These are phyloP conservation scores for Imleria badia DNA, from an alignment of 768 basidiomycete species.

Conservation along the genomic window DNA sequence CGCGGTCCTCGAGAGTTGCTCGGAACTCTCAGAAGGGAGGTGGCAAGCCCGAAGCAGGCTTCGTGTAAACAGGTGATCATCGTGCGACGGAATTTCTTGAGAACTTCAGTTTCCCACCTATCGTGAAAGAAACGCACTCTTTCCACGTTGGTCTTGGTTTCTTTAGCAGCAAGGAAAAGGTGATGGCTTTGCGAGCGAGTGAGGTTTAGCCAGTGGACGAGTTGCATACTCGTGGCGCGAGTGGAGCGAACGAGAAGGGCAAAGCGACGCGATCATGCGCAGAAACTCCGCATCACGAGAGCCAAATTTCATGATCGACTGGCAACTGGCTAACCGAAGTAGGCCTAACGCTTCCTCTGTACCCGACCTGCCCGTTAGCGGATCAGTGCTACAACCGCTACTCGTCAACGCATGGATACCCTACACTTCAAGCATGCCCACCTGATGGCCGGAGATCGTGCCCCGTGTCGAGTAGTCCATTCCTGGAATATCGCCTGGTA, in stretches of 20 bases:
- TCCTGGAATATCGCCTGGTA: neutral
- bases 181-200: constrained; percentile 29
- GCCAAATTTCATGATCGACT: constrained; percentile 38
- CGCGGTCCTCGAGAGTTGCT: neutral
- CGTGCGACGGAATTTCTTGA: neutral
- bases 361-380: constrained; percentile 44
- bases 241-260: constrained; percentile 16
- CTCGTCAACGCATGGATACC: constrained; percentile 42
- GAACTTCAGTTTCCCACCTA: neutral
- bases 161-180: constrained; percentile 21
- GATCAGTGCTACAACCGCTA: constrained; percentile 39
- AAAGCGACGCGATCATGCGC: constrained; percentile 31
- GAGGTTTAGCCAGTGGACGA: constrained; percentile 31
- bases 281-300: constrained; percentile 31
- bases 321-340: constrained; percentile 36
- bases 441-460: neutral
- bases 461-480: constrained; percentile 4
- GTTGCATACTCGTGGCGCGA: constrained; percentile 38
- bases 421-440: neutral
- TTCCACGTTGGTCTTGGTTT: constrained; percentile 27
- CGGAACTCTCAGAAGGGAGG: constrained; percentile 9
- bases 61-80: constrained; percentile 14
- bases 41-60: constrained; percentile 7
- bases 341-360: constrained; percentile 42
- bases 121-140: constrained; percentile 8